Conservation (phyloP, 1,284 basidiomycete genomes). For the Ustilago cynodontis region DNA sequence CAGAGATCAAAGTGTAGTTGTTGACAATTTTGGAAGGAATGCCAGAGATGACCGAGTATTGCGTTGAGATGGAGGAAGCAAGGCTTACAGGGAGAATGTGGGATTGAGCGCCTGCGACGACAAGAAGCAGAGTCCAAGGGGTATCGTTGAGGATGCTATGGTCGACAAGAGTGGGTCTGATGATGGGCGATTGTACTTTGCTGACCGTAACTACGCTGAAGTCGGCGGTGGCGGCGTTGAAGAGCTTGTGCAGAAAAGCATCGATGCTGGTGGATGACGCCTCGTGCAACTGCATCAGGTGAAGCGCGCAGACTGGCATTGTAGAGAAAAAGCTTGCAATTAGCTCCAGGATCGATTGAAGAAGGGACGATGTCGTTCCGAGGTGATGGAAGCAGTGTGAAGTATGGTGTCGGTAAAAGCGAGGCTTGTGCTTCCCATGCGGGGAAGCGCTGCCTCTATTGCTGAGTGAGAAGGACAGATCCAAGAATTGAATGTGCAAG, state of each 20-base stretch:
- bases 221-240: neutral
- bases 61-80: neutral
- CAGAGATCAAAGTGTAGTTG: constrained; percentile 38
- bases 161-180: constrained; percentile 35
- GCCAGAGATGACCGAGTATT: constrained; percentile 33
- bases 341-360: neutral
- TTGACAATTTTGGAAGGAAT: constrained; percentile 46
- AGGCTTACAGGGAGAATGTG: constrained; percentile 3
- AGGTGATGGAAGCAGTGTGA: neutral
- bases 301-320: constrained; percentile 43
- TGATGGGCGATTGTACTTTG: constrained; percentile 38
- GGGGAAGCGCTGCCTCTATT: neutral
- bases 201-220: constrained; percentile 32
- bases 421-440: constrained; percentile 2
- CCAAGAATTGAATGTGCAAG: neutral
- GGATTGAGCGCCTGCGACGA: constrained; percentile 11
- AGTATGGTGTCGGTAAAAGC: too few species aligned
- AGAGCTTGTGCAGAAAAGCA: constrained; percentile 18
- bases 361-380: neutral
- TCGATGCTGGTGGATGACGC: constrained; percentile 17
- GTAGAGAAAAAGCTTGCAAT: neutral
- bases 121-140: constrained; percentile 42
- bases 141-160: constrained; percentile 35
- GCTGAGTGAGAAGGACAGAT: neutral
- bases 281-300: constrained; percentile 34